Evolutionary conservation across 805 yeast genomes (phyloP).

Genomic region (Scheffersomyces coipomensis): DNA sequence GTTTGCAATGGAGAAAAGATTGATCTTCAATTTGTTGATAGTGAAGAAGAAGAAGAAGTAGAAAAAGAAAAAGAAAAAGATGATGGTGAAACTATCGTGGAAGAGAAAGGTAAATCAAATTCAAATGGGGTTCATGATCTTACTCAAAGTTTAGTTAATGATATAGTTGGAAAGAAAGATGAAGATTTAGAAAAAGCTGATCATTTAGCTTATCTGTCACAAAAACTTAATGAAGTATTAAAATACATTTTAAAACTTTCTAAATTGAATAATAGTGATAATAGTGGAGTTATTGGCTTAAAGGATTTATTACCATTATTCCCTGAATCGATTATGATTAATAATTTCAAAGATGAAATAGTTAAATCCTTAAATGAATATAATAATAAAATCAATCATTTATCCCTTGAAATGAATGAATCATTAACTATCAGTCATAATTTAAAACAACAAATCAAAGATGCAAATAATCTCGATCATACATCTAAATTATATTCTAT

Average conservation of each 20-base stretch:
- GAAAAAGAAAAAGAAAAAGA: background rate
- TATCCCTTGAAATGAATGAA: slow-evolving; percentile 73
- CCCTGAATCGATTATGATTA: slow-evolving; percentile 80
- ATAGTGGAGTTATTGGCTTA: slow-evolving; percentile 48
- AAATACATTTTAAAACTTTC: slow-evolving; percentile 32
- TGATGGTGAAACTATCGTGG: background rate
- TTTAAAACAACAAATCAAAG: slow-evolving; percentile 58
- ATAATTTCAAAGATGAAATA: slow-evolving; percentile 79
- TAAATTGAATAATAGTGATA: slow-evolving; percentile 13
- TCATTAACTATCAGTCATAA: slow-evolving; percentile 60
- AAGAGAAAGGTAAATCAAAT: background rate
- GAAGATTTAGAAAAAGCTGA: background rate
- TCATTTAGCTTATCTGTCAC: slow-evolving; percentile 5
- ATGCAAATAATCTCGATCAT: slow-evolving; percentile 27
- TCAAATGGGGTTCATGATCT: background rate
- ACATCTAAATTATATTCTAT: slow-evolving; percentile 53
- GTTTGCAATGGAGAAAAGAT: slow-evolving; percentile 19
- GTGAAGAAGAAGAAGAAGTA: background rate
- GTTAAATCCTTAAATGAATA: slow-evolving; percentile 75
- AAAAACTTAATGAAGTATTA: slow-evolving; percentile 22
- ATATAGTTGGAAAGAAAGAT: slow-evolving; percentile 9
- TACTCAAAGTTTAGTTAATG: slow-evolving; percentile 7
- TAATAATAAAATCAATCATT: slow-evolving; percentile 60
- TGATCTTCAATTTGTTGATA: slow-evolving; percentile 8
- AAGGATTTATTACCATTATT: slow-evolving; percentile 82